These are phyloP conservation scores for Pseudopithomyces chartarum DNA, from an alignment of 2,329 filamentous ascomycete species.

Conservation along the genomic window DNA sequence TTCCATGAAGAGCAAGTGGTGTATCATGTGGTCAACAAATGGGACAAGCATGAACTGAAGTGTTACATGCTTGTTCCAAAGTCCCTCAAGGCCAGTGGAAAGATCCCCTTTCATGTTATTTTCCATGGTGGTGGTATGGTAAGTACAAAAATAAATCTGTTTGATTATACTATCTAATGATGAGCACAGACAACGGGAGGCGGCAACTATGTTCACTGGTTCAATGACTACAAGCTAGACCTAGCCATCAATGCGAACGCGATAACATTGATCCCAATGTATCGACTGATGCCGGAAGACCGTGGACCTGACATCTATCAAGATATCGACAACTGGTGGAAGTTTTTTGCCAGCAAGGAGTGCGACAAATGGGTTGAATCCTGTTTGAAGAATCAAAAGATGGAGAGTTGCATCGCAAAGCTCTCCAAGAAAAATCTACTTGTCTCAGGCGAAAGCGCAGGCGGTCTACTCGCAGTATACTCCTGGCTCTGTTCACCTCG, in stretches of 20 bases:
- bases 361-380: neutral
- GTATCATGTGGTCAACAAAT: neutral
- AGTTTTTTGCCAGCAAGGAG: neutral
- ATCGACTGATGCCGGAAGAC: conserved; percentile 54
- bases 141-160: neutral
- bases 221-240: neutral
- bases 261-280: conserved; percentile 50
- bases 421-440: conserved; percentile 2
- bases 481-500: conserved; percentile 6
- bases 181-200: conserved; percentile 1
- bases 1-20: neutral
- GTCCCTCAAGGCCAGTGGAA: neutral
- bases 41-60: neutral
- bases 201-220: neutral
- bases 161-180: neutral
- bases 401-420: neutral
- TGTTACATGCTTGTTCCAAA: neutral
- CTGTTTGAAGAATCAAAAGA: conserved; percentile 12
- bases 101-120: neutral
- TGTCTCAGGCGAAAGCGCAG: conserved; percentile 35
- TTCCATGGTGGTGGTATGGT: neutral
- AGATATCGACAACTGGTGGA: conserved; percentile 11
- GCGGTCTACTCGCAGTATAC: conserved; percentile 31
- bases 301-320: conserved; percentile 49
- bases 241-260: conserved; percentile 25